Conservation (phyloP, 1,139 yeast genomes). For the Candida neerlandica region DNA sequence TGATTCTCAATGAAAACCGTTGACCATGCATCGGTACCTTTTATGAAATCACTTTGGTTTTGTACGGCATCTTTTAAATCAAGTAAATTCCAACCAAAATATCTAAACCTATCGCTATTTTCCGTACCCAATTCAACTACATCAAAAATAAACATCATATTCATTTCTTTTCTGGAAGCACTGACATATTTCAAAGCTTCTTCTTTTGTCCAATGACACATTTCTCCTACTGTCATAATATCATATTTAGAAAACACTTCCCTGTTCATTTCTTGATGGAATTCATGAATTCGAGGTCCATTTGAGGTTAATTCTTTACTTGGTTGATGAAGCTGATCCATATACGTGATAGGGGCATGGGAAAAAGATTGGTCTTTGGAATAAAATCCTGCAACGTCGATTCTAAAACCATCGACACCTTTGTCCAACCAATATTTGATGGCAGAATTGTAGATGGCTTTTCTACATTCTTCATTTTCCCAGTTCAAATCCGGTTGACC, state of each 20-base stretch:
- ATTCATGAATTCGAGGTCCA: conserved; percentile 61
- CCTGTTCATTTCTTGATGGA: conserved; percentile 54
- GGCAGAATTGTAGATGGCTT: conserved; percentile 53
- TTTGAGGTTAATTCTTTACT: conserved; percentile 33
- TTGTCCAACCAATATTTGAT: conserved; percentile 56
- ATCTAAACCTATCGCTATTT: conserved; percentile 34
- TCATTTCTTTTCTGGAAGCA: conserved; percentile 52
- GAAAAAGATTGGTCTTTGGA: conserved; percentile 50
- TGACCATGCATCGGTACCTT: conserved; percentile 59
- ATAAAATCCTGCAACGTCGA: conserved; percentile 56
- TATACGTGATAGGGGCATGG: conserved; percentile 51
- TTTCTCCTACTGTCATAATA: conserved; percentile 61
- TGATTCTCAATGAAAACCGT: conserved; percentile 60
- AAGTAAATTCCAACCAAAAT: conserved; percentile 34
- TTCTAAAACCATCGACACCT: conserved; percentile 62
- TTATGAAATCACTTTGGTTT: conserved; percentile 38
- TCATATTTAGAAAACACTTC: conserved; percentile 51
- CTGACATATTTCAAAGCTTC: conserved; percentile 50
- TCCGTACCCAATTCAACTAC: conserved; percentile 47
- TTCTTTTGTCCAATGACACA: conserved; percentile 47
- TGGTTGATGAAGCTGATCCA: conserved; percentile 45
- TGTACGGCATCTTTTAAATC: conserved; percentile 48
- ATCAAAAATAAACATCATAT: conserved; percentile 54
- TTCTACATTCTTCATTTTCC: conserved; percentile 55
- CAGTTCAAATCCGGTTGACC: conserved; percentile 63